Percentiles rank a stretch among this genome's conserved stretches.
Evolutionary conservation across 1,139 yeast genomes (phyloP).

Genomic region (Casaregolazyma lundiana): DNA sequence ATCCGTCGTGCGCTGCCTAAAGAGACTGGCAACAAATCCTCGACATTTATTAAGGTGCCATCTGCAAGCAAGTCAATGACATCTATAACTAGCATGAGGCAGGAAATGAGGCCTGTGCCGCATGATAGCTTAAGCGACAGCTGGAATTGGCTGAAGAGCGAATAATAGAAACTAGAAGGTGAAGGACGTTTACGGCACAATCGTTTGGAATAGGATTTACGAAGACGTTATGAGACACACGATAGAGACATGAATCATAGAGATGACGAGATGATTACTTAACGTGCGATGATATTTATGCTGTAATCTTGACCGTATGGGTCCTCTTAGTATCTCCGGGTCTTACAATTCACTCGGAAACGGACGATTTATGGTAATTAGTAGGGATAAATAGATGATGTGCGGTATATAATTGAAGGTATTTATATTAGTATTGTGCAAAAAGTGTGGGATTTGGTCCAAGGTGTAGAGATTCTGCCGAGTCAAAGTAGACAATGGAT

Average conservation of each 20-base stretch:
- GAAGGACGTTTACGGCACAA: too few relatives aligned
- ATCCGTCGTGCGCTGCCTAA: constrained; percentile 12
- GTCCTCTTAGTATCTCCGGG: too few relatives aligned
- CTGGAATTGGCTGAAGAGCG: constrained; percentile 31
- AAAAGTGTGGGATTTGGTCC: too few relatives aligned
- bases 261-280: neutral
- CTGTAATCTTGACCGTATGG: too few relatives aligned
- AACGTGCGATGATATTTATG: too few relatives aligned
- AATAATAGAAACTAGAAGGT: constrained; percentile 10
- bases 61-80: neutral
- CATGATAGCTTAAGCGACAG: constrained; percentile 12
- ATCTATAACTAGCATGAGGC: neutral
- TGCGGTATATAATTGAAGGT: neutral
- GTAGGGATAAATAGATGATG: neutral
- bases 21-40: neutral
- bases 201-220: too few relatives aligned
- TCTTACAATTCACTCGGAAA: neutral
- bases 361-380: neutral
- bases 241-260: neutral
- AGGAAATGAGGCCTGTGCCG: neutral
- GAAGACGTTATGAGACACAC: too few relatives aligned
- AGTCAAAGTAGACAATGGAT: too few relatives aligned
- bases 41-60: neutral
- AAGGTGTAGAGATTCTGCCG: too few relatives aligned
- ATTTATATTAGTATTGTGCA: too few relatives aligned